Evolutionary conservation across 2,329 filamentous ascomycete species (phyloP), one percentile per base, ranked within the genome.

Genomic region (Davidsoniella neocaledoniae): DNA sequence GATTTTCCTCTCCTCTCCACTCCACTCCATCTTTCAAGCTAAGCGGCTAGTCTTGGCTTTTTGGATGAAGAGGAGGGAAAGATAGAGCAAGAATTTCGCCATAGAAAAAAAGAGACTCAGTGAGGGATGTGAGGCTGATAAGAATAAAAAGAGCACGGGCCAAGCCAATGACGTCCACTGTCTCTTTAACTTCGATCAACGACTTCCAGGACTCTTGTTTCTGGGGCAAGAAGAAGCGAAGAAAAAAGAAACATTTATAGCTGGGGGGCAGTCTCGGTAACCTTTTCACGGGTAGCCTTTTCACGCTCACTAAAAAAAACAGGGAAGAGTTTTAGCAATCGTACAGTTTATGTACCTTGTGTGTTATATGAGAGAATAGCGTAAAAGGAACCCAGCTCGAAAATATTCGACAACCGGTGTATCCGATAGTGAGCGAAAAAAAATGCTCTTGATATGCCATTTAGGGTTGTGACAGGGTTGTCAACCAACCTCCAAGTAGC

Each of bases 281-380:
- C 65, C 56, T 59, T 59, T 54, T 59, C 59, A 51, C 64, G 63
- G 36, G 57, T 17, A 43, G 64, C 59, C 63, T 67, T 68, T 48
- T 50, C 52, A 51, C 66, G 65, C 63, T 69, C 65, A 49, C 66
- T 69, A 50, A 6, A 41, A 19, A 5, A 19, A 33, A 36, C 39
- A 41, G 9, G 26, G 21, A 41, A 25, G 9, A 21, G 14, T 16
- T 9, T 48, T 48, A 40, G 46, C 26, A n/a, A 48, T 33, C 14
- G 23, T 10, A 25, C 16, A 19, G 25, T 46, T 19, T 14, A 38
- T 25, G 43, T 56, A 45, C 55, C 57, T 55, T 16, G 58, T 42
- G 29, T 50, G n/a, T 8, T 36, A 12, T 23, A 9, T 14, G n/a
- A 12, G 41, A 14, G n/a, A 8, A 17, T 17, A 21, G 19, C 16